phyloP scores from a whole-genome alignment of 2,329 filamentous ascomycete species.

The Leptographium lundbergii region DNA sequence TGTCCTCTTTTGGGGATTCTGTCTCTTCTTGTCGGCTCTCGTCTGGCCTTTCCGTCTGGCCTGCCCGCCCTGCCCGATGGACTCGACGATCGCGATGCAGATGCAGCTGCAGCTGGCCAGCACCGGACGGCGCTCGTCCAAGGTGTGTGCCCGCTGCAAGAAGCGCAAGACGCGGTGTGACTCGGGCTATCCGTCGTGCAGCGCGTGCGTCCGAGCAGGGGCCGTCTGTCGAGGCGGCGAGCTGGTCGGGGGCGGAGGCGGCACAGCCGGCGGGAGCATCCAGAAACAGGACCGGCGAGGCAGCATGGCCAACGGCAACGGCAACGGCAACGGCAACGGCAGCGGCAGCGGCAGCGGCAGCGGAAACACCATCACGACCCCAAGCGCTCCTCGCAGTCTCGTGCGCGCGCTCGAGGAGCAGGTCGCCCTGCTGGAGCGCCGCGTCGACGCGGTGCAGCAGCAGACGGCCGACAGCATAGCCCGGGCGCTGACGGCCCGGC shows the following conservation, averaged over 20 bases:
- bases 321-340: neutral
- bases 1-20: neutral
- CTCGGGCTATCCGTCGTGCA: slow-evolving; percentile 1
- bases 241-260: neutral
- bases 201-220: neutral
- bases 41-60: neutral
- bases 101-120: neutral
- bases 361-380: neutral
- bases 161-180: slow-evolving; percentile 3
- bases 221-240: neutral
- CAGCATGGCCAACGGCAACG: neutral
- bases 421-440: neutral
- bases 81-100: neutral
- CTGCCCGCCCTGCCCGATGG: neutral
- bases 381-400: neutral
- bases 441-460: neutral
- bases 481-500: neutral
- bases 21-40: neutral
- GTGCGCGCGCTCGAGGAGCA: slow-evolving; percentile 2
- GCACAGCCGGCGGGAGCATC: neutral
- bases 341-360: too few relatives aligned
- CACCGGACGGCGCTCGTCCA: neutral
- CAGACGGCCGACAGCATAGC: neutral
- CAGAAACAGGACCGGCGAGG: too few relatives aligned
- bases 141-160: slow-evolving; percentile 1